Conservation (phyloP, 192 early-diverging fungal genomes). For the Rhizophlyctis rosea region DNA sequence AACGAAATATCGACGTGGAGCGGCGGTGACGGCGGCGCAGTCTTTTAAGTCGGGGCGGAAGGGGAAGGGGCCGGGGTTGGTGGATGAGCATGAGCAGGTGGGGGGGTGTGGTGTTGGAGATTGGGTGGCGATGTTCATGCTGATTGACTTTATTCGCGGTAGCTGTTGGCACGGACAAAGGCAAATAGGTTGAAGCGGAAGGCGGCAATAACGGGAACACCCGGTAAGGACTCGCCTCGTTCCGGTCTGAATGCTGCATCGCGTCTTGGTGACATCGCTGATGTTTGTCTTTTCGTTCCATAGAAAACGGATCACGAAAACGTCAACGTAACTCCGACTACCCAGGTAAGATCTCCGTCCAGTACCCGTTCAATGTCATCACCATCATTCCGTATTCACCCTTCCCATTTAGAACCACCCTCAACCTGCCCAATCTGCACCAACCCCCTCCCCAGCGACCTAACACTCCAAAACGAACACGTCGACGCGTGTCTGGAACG, state of each 20-base stretch:
- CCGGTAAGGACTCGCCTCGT: slow-evolving; percentile 16
- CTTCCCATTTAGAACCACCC: no score
- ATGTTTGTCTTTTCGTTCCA: no score
- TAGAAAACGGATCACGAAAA: no score
- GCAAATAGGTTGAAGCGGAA: neutral
- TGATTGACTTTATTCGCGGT: neutral
- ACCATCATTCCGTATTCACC: no score
- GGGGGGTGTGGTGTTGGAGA: neutral
- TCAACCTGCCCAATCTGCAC: slow-evolving; percentile 72
- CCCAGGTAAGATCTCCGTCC: neutral
- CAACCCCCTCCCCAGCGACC: slow-evolving; percentile 50
- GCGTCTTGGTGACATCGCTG: no score
- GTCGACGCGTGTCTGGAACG: slow-evolving; percentile 68
- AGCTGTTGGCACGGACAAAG: neutral
- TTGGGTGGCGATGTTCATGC: no score
- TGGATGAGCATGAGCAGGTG: slow-evolving; percentile 29
- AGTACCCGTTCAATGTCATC: neutral
- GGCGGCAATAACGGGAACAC: slow-evolving; percentile 14
- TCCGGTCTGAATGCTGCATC: neutral
- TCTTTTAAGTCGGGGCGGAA: slow-evolving; percentile 37
- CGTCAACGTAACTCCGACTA: slow-evolving; percentile 2
- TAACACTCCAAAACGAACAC: slow-evolving; percentile 66
- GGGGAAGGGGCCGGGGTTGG: slow-evolving; percentile 29
- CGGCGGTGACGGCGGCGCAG: slow-evolving; percentile 53
- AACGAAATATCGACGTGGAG: slow-evolving; percentile 49